Conservation (phyloP, 1,284 basidiomycete genomes). For the Vanrija humicola region DNA sequence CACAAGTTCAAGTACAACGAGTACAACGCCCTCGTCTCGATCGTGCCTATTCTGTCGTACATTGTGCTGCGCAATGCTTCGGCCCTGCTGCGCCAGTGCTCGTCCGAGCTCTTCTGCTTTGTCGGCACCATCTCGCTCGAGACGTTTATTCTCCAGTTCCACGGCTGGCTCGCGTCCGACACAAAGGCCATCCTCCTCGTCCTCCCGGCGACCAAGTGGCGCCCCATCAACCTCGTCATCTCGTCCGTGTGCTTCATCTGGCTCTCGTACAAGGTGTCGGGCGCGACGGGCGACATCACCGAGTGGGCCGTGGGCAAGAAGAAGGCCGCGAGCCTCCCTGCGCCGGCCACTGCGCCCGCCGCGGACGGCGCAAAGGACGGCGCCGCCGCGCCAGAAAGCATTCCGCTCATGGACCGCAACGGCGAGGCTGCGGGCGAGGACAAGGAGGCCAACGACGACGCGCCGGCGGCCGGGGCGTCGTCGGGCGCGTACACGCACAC, state of each 20-base stretch:
- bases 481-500: not conserved
- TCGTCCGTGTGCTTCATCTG: constrained; percentile 73
- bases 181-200: constrained; percentile 78
- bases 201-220: constrained; percentile 67
- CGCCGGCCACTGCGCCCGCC: constrained; percentile 24
- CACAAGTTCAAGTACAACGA: constrained; percentile 78
- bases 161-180: constrained; percentile 82
- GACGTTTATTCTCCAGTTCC: constrained; percentile 83
- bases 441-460: not conserved
- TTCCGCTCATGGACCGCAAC: constrained; percentile 41
- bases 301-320: constrained; percentile 60
- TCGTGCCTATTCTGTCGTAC: constrained; percentile 72
- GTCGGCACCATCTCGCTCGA: constrained; percentile 78
- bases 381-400: constrained; percentile 22
- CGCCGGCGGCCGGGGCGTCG: not conserved
- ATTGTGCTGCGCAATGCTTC: constrained; percentile 71
- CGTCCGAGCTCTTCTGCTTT: constrained; percentile 68
- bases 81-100: constrained; percentile 62
- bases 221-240: constrained; percentile 69
- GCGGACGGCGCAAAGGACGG: constrained; percentile 19
- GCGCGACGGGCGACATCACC: constrained; percentile 69
- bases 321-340: constrained; percentile 24
- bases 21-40: constrained; percentile 79
- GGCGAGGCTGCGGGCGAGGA: constrained; percentile 19
- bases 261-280: constrained; percentile 68